Evolutionary conservation across 2,329 filamentous ascomycete species (phyloP).

Genomic region (Drechslerella dactyloides): DNA sequence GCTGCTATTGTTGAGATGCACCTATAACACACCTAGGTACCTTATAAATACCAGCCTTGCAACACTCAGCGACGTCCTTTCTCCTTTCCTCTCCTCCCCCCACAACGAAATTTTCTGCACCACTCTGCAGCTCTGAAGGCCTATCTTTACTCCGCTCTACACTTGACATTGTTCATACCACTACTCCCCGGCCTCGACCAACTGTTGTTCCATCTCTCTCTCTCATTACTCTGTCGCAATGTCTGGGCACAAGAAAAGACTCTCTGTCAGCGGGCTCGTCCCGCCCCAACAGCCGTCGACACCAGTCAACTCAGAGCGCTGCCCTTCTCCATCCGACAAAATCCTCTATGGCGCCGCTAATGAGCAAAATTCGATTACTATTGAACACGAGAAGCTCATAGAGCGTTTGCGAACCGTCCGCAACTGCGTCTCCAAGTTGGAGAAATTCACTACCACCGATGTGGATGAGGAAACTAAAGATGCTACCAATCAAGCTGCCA

Average conservation of each 20-base stretch:
- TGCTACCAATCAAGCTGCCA: slow-evolving; percentile 1
- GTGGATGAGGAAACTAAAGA: slow-evolving; percentile 1
- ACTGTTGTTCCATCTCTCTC: background rate
- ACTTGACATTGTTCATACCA: no score
- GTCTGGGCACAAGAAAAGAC: slow-evolving; percentile 5
- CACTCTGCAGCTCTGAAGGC: no score
- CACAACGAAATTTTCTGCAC: no score
- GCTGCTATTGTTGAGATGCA: no score
- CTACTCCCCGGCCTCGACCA: no score
- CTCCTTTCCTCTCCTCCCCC: no score
- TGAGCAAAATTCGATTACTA: background rate
- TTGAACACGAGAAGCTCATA: slow-evolving; percentile 4
- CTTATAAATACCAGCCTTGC: no score
- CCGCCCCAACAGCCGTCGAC: slow-evolving; percentile 24
- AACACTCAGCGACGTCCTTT: no score
- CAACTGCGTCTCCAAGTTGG: background rate
- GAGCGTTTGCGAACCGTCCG: slow-evolving; percentile 8
- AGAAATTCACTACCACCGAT: background rate
- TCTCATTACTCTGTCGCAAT: background rate
- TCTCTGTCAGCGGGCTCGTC: slow-evolving; percentile 17
- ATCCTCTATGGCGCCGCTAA: background rate
- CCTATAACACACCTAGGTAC: no score
- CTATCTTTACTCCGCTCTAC: no score
- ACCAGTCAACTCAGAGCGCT: slow-evolving; percentile 8
- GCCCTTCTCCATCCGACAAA: background rate